Percentiles rank a stretch among this genome's conserved stretches.
Conservation (phyloP, 305 asterid species). For the Fraxinus sp. region DNA sequence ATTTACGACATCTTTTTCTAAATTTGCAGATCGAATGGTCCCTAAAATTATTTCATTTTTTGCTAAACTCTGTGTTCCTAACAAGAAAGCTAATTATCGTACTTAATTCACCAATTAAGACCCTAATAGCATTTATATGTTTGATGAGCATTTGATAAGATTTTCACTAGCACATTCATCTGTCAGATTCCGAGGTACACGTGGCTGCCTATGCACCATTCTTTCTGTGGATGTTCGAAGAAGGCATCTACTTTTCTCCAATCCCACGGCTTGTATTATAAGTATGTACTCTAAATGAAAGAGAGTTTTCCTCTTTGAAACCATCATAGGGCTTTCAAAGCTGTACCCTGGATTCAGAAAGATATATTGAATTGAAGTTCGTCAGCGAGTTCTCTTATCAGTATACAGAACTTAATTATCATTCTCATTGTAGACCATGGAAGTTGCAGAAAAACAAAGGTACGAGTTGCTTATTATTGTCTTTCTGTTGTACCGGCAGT, state of each 20-base stretch:
- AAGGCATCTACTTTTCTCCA: conserved; percentile 49
- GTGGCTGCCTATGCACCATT: conserved; percentile 59
- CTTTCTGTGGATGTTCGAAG: conserved; percentile 49
- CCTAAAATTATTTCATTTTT: conserved; percentile 24
- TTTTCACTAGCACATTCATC: conserved; percentile 40
- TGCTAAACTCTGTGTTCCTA: background rate
- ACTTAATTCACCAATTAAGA: conserved; percentile 21
- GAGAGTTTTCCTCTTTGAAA: conserved; percentile 32
- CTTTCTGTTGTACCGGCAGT: background rate
- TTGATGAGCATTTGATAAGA: conserved; percentile 45
- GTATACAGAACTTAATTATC: background rate
- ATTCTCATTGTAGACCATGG: background rate
- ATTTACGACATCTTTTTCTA: conserved; percentile 45
- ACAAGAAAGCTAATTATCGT: background rate
- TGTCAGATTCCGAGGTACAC: conserved; percentile 38
- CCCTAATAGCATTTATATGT: conserved; percentile 22
- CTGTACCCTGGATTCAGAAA: conserved; percentile 23
- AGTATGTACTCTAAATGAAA: conserved; percentile 38
- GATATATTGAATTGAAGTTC: conserved; percentile 2
- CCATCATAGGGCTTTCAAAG: conserved; percentile 11
- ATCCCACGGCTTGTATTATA: conserved; percentile 24
- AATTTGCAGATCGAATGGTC: conserved; percentile 39
- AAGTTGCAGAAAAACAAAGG: background rate
- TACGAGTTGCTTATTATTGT: background rate
- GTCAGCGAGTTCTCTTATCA: background rate